Evolutionary conservation across 768 basidiomycete genomes (phyloP), one percentile per base, ranked within the genome.

Genomic region (Termitomyces sp.): DNA sequence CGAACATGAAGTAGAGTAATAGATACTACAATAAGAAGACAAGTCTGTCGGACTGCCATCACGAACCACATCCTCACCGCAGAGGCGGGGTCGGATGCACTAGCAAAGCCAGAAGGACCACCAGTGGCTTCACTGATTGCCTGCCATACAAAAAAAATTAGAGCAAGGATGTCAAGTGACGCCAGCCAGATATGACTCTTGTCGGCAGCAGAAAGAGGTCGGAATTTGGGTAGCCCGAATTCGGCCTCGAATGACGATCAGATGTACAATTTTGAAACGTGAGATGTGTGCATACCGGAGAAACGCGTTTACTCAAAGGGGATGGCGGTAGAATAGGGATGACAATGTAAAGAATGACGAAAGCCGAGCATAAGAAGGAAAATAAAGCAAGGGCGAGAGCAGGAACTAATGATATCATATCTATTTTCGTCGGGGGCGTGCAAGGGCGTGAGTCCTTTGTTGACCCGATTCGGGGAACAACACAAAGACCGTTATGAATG

Each of bases 121-220:
- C 76, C 76, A 21, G 72, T 66, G 57, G 78, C 76, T 64, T 89
- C 84, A 37, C 59, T 70, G 57, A 85, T 68, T 17, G 76, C 76
- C 63, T 91, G 81, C 87, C 88, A 90, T 45, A 84, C 66, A 67
- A 90, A 88, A 21, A 84, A 67, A 30, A 68, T 71, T 35, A 90
- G 74, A 12, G 86, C 82, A 43, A 86, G 50, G 30, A 89, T 63
- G 63, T 91, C 89, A 45, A 86, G 78, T 27, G 76, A 70, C 57
- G 88, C 84, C 49, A 91, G 74, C 87, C 88, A 91, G 46, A 90
- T 63, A 66, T 89, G 86, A 58, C 74, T 79, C 72, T 88, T 86
- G 68, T 89, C 84, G 51, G 84, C 82, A 37, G 79, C 72, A 39
- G 88, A 84, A 58, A 91, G 77, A 16, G 80, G 80, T 62, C 77